These are phyloP conservation scores for Actinomortierella ambigua DNA, from an alignment of 371 early-diverging fungal species.

Conservation along the genomic window DNA sequence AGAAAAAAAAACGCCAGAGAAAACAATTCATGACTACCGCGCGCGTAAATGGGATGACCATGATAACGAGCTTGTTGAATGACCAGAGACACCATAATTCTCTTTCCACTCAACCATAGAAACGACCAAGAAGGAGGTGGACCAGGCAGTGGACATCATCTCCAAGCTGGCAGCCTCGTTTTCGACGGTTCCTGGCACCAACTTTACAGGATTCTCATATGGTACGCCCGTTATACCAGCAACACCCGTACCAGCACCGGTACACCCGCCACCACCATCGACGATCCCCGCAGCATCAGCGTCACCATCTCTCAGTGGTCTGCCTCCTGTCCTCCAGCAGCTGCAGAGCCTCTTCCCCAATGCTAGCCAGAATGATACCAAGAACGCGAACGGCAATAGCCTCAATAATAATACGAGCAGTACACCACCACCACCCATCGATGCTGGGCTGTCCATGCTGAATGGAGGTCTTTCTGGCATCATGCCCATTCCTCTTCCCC, in stretches of 20 bases:
- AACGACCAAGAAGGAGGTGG: too few relatives aligned
- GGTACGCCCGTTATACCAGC: background rate
- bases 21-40: too few relatives aligned
- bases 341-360: constrained; percentile 33
- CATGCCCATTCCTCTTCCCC: too few relatives aligned
- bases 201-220: background rate
- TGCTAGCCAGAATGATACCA: constrained; percentile 38
- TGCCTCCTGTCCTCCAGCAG: constrained; percentile 37
- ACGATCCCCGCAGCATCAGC: background rate
- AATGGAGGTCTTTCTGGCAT: too few relatives aligned
- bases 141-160: too few relatives aligned
- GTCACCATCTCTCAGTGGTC: background rate
- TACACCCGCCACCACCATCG: background rate
- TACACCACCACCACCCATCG: constrained; percentile 21
- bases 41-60: too few relatives aligned
- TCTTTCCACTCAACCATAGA: too few relatives aligned
- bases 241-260: background rate
- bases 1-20: too few relatives aligned
- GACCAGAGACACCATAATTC: too few relatives aligned
- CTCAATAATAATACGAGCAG: constrained; percentile 44
- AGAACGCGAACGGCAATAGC: constrained; percentile 6
- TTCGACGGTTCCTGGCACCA: background rate
- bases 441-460: constrained; percentile 11
- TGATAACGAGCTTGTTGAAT: too few relatives aligned
- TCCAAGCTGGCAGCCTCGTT: background rate